A percentile compares a stretch with the other conserved stretches of the same genome.
phyloP scores from a whole-genome alignment of 179 eudicot species.

The Silene noctiflora region DNA sequence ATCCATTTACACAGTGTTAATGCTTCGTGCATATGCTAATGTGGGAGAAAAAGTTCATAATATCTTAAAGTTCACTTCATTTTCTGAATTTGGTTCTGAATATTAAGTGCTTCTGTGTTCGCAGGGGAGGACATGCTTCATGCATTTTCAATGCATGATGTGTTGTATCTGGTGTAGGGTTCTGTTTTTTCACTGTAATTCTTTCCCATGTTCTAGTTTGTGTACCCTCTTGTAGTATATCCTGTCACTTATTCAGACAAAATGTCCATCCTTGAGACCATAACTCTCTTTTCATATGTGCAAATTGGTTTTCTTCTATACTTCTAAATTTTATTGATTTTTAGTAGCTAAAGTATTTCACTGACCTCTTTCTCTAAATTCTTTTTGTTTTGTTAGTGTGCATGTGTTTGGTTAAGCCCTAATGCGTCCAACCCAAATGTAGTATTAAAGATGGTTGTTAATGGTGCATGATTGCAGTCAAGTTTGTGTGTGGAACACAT shows the following conservation, averaged over 20 bases:
- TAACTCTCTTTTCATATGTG: not conserved
- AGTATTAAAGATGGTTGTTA: too few relatives aligned
- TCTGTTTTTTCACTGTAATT: not conserved
- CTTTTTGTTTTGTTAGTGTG: not conserved
- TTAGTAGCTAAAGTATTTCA: not conserved
- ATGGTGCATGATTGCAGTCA: not conserved
- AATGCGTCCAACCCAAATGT: not conserved
- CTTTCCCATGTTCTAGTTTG: not conserved
- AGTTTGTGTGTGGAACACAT: too few relatives aligned
- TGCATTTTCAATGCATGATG: not conserved
- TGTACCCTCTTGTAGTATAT: not conserved
- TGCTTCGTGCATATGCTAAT: not conserved
- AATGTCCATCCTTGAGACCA: not conserved
- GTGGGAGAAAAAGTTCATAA: not conserved
- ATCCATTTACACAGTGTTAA: not conserved
- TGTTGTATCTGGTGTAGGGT: not conserved
- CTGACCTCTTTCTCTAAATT: not conserved
- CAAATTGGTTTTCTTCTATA: not conserved
- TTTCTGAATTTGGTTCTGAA: not conserved
- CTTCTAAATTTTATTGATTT: not conserved
- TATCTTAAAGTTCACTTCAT: not conserved
- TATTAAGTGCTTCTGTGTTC: not conserved
- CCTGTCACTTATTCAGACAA: not conserved
- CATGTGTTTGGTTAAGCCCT: not conserved
- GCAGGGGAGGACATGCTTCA: slow-evolving; percentile 3